These are phyloP conservation scores for Leptomonas pyrrhocoris DNA, from an alignment of 208 protist species.

Conservation along the genomic window DNA sequence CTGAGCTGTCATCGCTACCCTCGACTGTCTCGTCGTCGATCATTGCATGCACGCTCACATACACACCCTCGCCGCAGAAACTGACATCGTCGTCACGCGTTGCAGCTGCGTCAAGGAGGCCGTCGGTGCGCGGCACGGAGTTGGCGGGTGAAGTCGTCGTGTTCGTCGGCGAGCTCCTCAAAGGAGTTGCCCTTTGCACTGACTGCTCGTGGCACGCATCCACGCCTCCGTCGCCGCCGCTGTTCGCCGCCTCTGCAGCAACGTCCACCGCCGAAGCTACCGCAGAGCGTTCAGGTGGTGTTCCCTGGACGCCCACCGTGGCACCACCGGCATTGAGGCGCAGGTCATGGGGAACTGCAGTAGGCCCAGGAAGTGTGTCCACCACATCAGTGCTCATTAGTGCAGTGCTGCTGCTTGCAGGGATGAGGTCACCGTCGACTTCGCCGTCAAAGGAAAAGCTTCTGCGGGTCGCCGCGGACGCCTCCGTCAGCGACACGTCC, in stretches of 20 bases:
- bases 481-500: not conserved
- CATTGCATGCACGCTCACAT: not conserved
- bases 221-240: too few species aligned
- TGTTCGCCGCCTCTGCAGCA: not conserved
- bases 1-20: not conserved
- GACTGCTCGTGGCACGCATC: too few species aligned
- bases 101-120: not conserved
- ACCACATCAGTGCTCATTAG: not conserved
- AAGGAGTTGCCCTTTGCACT: not conserved
- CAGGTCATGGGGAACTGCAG: not conserved
- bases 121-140: constrained; percentile 1
- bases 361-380: too few species aligned
- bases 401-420: not conserved
- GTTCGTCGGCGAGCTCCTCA: not conserved
- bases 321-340: too few species aligned
- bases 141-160: not conserved
- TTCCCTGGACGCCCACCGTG: too few species aligned
- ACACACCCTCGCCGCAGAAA: not conserved
- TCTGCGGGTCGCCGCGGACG: not conserved
- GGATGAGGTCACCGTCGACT: not conserved
- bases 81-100: not conserved
- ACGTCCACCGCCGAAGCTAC: too few species aligned
- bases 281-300: too few species aligned
- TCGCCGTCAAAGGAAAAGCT: not conserved
- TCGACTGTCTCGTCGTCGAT: not conserved